These are phyloP conservation scores for Parachaetomium inaequale DNA, from an alignment of 495 filamentous ascomycete species.

Conservation along the genomic window DNA sequence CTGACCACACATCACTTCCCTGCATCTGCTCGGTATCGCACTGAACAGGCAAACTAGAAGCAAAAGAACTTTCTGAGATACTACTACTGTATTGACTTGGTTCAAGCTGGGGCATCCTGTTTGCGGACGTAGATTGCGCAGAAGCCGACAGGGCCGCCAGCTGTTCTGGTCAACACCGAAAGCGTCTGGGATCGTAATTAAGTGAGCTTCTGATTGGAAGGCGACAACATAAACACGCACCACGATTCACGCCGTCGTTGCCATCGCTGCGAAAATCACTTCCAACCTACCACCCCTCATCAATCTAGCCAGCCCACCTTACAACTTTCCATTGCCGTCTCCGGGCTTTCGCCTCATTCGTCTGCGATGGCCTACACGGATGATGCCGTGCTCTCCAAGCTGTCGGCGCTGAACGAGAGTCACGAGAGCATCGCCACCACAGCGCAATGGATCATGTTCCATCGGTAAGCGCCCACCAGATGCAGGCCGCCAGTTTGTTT, in stretches of 20 bases:
- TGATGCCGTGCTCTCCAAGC: conserved; percentile 88
- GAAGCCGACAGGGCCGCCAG: background rate
- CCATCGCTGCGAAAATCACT: background rate
- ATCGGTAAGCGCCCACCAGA: conserved; percentile 61
- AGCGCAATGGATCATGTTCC: conserved; percentile 99
- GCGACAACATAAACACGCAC: background rate
- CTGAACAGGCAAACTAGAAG: background rate
- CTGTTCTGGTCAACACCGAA: conserved; percentile 4
- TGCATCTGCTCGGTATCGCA: conserved; percentile 8
- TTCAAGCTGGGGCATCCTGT: conserved; percentile 1
- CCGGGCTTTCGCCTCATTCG: background rate
- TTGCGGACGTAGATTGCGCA: conserved; percentile 16
- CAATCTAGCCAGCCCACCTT: background rate
- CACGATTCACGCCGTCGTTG: background rate
- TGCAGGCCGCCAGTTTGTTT: background rate
- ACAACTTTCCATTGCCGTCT: background rate
- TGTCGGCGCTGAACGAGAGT: conserved; percentile 90
- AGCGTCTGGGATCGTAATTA: conserved; percentile 14
- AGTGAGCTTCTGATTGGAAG: conserved; percentile 12
- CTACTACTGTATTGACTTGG: conserved; percentile 9
- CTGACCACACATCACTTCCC: conserved; percentile 17
- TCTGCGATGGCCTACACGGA: conserved; percentile 82
- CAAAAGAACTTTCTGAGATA: conserved; percentile 1
- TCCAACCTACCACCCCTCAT: background rate
- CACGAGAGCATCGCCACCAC: conserved; percentile 94